Conservation (phyloP, 345 rosid species). For the Rhizophora apiculata region DNA sequence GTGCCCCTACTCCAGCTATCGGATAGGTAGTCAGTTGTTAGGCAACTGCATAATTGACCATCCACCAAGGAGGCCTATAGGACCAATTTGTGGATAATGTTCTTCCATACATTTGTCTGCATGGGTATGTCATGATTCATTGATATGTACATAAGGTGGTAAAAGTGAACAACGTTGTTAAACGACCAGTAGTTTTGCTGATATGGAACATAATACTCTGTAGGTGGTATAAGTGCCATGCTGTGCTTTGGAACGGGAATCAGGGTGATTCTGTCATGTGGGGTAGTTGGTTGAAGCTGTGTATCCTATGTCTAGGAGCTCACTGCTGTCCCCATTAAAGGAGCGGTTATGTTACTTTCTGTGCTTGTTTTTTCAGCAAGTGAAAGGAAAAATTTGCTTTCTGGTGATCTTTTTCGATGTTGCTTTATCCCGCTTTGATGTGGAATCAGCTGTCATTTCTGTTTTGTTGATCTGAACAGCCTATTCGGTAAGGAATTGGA, state of each 20-base stretch:
- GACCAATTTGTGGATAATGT: constrained; percentile 5
- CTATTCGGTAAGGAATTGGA: no score
- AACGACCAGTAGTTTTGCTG: constrained; percentile 23
- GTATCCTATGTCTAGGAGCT: constrained; percentile 27
- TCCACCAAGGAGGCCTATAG: background rate
- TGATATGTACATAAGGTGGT: constrained; percentile 34
- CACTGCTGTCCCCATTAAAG: constrained; percentile 19
- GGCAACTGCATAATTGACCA: constrained; percentile 1
- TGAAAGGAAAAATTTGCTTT: no score
- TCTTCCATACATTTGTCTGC: constrained; percentile 13
- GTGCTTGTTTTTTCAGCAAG: no score
- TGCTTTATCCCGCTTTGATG: no score
- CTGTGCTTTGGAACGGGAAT: constrained; percentile 8
- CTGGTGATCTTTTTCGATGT: no score
- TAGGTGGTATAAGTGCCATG: constrained; percentile 7
- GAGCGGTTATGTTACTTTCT: constrained; percentile 26
- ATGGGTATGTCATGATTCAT: constrained; percentile 9
- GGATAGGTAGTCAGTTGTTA: constrained; percentile 22
- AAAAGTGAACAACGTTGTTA: constrained; percentile 19
- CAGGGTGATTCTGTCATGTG: background rate
- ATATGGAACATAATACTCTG: constrained; percentile 3
- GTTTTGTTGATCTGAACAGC: no score
- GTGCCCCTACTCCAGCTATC: constrained; percentile 34
- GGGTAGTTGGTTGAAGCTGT: constrained; percentile 37
- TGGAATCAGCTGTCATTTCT: no score